Conservation (phyloP, 768 basidiomycete species). For the Phanerodontia chrysosporium region DNA sequence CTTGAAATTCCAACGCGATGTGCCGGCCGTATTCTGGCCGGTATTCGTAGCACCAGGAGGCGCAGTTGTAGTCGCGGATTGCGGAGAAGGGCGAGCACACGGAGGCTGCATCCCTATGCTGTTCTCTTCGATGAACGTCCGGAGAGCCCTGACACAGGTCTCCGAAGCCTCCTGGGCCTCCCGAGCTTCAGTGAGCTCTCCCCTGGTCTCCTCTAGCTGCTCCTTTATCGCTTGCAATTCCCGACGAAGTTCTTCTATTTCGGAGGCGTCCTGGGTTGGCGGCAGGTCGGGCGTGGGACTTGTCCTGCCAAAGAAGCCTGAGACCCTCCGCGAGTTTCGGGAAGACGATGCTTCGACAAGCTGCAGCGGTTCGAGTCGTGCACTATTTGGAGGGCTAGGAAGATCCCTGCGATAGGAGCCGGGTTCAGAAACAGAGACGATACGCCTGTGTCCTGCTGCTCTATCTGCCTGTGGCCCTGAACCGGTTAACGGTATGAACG, state of each 20-base stretch:
- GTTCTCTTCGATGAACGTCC: conserved; percentile 78
- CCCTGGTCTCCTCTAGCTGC: conserved; percentile 59
- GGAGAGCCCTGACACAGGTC: conserved; percentile 73
- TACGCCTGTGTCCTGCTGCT: conserved; percentile 56
- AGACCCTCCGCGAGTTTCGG: conserved; percentile 34
- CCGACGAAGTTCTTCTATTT: conserved; percentile 54
- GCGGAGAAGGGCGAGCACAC: conserved; percentile 11
- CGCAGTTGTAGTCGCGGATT: conserved; percentile 5
- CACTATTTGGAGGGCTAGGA: conserved; percentile 9
- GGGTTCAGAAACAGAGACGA: conserved; percentile 73
- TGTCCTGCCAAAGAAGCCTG: conserved; percentile 52
- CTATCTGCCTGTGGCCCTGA: conserved; percentile 44
- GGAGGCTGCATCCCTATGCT: conserved; percentile 45
- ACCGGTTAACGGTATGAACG: conserved; percentile 71
- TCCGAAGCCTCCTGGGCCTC: conserved; percentile 90
- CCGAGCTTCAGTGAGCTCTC: conserved; percentile 69
- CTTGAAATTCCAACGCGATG: conserved; percentile 64
- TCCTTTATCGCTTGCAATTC: conserved; percentile 54
- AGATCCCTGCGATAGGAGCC: conserved; percentile 22
- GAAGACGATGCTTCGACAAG: conserved; percentile 12
- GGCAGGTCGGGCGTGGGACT: conserved; percentile 34
- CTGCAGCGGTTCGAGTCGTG: conserved; percentile 12
- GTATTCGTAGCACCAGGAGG: neutral
- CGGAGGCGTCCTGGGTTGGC: conserved; percentile 23
- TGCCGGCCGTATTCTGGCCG: neutral